Evolutionary conservation across 1,139 yeast genomes (phyloP).

Genomic region (Blastobotrys malaysiensis): DNA sequence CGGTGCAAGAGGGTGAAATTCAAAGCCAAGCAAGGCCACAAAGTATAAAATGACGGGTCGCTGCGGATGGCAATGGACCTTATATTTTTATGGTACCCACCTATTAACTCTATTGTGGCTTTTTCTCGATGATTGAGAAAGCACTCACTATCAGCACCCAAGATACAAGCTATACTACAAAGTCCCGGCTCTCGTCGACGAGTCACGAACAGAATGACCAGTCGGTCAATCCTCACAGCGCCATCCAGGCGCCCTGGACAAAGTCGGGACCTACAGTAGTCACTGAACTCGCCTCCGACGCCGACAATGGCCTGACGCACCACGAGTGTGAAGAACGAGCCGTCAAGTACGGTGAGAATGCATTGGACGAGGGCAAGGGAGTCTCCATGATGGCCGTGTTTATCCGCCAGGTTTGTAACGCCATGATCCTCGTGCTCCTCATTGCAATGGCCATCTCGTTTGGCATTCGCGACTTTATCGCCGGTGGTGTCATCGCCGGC

Average conservation of each 20-base stretch:
- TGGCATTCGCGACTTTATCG: slow-evolving; percentile 73
- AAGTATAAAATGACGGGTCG: not conserved
- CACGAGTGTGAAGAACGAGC: slow-evolving; percentile 36
- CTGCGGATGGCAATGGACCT: too few species aligned
- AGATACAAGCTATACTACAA: not conserved
- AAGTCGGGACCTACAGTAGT: slow-evolving; percentile 16
- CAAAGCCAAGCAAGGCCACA: not conserved
- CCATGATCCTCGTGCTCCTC: slow-evolving; percentile 70
- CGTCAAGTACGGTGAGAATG: slow-evolving; percentile 50
- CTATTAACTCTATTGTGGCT: too few species aligned
- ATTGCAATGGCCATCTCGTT: slow-evolving; percentile 72
- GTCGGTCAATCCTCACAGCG: not conserved
- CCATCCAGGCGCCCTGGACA: slow-evolving; percentile 33
- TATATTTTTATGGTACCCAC: too few species aligned
- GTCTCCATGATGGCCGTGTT: slow-evolving; percentile 55
- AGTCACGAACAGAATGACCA: not conserved
- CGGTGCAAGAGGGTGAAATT: not conserved
- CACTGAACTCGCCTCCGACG: slow-evolving; percentile 36
- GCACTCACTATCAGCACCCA: not conserved
- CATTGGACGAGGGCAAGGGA: slow-evolving; percentile 54
- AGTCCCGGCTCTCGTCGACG: not conserved
- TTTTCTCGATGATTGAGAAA: not conserved
- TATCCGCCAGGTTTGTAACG: slow-evolving; percentile 69
- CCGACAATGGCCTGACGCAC: slow-evolving; percentile 45
- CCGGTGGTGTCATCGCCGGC: slow-evolving; percentile 76